These are phyloP conservation scores for Colletotrichum spaethianum DNA, from an alignment of 2,329 filamentous ascomycete genomes.

Conservation along the genomic window DNA sequence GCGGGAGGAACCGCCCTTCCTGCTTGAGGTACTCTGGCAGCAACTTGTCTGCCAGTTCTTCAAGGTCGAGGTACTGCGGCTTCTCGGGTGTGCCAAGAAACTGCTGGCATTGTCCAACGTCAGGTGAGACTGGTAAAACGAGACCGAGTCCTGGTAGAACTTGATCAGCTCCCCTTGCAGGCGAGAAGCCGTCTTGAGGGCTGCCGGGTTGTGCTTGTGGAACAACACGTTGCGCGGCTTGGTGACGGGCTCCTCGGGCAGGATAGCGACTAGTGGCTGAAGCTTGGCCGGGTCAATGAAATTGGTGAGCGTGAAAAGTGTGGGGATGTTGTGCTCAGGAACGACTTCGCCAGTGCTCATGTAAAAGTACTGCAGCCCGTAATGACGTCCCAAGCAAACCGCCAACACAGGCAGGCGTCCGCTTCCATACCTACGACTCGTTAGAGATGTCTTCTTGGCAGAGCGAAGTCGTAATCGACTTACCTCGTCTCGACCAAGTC, in stretches of 20 bases:
- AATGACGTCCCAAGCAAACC: slow-evolving; percentile 66
- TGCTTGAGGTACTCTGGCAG: slow-evolving; percentile 54
- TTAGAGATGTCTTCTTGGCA: slow-evolving; percentile 9
- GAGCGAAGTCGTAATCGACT: slow-evolving; percentile 2
- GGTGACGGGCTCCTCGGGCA: slow-evolving; percentile 38
- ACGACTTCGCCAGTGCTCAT: slow-evolving; percentile 66
- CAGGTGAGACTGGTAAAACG: slow-evolving; percentile 62
- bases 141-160: slow-evolving; percentile 60
- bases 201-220: slow-evolving; percentile 28
- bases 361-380: slow-evolving; percentile 68
- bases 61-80: slow-evolving; percentile 63
- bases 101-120: slow-evolving; percentile 62
- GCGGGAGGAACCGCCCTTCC: slow-evolving; percentile 57
- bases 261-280: slow-evolving; percentile 47
- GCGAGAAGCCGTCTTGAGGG: slow-evolving; percentile 41
- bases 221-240: slow-evolving; percentile 38
- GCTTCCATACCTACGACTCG: slow-evolving; percentile 48
- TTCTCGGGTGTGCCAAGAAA: slow-evolving; percentile 54
- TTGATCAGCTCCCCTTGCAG: slow-evolving; percentile 64
- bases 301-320: slow-evolving; percentile 64
- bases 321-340: slow-evolving; percentile 57
- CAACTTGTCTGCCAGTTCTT: slow-evolving; percentile 64
- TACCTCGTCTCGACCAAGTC: slow-evolving; percentile 67
- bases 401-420: slow-evolving; percentile 64
- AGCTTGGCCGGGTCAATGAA: slow-evolving; percentile 62